These are phyloP conservation scores for Wickerhamomyces ciferrii DNA, from an alignment of 805 yeast species.

Conservation along the genomic window DNA sequence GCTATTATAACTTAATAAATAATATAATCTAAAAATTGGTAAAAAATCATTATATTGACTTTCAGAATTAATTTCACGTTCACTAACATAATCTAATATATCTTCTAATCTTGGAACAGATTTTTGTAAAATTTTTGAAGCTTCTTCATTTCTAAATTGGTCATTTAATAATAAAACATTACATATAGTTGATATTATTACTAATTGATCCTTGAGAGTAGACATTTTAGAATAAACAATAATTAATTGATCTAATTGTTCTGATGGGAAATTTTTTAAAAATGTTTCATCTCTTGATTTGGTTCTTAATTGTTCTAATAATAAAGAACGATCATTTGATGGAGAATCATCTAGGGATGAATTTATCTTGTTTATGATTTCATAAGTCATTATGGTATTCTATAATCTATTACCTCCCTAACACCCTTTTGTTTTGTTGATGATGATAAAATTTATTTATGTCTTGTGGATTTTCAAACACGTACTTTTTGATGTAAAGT, in stretches of 20 bases:
- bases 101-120: slow-evolving; percentile 10
- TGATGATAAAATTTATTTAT: background rate
- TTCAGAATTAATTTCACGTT: slow-evolving; percentile 20
- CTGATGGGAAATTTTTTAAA: slow-evolving; percentile 8
- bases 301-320: slow-evolving; percentile 8
- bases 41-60: slow-evolving; percentile 17
- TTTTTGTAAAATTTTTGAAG: background rate
- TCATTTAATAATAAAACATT: slow-evolving; percentile 17
- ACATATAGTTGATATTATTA: slow-evolving; percentile 15
- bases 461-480: background rate
- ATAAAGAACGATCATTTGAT: slow-evolving; percentile 3
- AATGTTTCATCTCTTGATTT: slow-evolving; percentile 12
- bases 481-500: background rate
- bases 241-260: slow-evolving; percentile 6
- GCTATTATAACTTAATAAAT: slow-evolving; percentile 15
- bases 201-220: slow-evolving; percentile 11
- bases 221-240: slow-evolving; percentile 5
- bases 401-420: background rate
- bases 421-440: background rate
- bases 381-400: background rate
- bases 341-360: background rate
- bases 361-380: slow-evolving; percentile 2
- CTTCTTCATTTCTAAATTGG: slow-evolving; percentile 6
- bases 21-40: slow-evolving; percentile 22
- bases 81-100: slow-evolving; percentile 18